Evolutionary conservation across 176 grass and related monocot species (phyloP).

Genomic region (Phoenix roebelenii): DNA sequence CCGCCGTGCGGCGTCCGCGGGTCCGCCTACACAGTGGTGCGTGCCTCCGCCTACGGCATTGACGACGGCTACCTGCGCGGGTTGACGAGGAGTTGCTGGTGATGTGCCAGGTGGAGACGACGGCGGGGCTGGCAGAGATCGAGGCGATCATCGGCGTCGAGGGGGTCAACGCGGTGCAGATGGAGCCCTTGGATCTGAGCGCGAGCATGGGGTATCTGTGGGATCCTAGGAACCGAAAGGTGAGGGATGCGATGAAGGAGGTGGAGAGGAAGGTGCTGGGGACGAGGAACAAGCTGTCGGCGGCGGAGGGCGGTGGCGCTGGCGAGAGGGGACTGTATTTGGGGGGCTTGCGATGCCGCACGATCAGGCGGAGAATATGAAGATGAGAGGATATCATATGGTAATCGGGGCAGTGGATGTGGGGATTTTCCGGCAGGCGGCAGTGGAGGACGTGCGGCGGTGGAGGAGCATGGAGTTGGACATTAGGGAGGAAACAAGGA

Average conservation of each 20-base stretch:
- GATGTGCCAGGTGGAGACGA: constrained; percentile 76
- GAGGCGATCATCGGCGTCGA: constrained; percentile 72
- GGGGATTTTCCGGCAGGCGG: constrained; percentile 52
- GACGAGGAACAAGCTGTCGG: constrained; percentile 13
- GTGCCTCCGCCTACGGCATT: no score
- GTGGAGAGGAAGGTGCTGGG: constrained; percentile 59
- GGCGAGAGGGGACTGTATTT: constrained; percentile 28
- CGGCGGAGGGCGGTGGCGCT: constrained; percentile 14
- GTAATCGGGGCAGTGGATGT: constrained; percentile 65
- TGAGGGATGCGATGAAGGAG: no score
- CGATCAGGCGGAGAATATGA: constrained; percentile 54
- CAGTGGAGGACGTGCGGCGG: constrained; percentile 51
- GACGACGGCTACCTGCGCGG: constrained; percentile 80
- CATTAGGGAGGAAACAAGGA: no score
- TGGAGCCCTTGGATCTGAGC: constrained; percentile 75
- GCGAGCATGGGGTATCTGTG: no score
- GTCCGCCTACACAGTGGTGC: no score
- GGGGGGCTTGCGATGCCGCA: constrained; percentile 78
- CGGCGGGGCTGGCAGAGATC: constrained; percentile 38
- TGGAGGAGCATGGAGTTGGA: constrained; percentile 49
- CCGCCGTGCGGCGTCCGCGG: no score
- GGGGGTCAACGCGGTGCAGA: constrained; percentile 80
- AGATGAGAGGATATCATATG: constrained; percentile 95
- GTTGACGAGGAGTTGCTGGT: constrained; percentile 76
- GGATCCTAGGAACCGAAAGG: no score